Base-by-base conservation (phyloP, 768 basidiomycete species). In the Cystofilobasidium bisporidii region DNA sequence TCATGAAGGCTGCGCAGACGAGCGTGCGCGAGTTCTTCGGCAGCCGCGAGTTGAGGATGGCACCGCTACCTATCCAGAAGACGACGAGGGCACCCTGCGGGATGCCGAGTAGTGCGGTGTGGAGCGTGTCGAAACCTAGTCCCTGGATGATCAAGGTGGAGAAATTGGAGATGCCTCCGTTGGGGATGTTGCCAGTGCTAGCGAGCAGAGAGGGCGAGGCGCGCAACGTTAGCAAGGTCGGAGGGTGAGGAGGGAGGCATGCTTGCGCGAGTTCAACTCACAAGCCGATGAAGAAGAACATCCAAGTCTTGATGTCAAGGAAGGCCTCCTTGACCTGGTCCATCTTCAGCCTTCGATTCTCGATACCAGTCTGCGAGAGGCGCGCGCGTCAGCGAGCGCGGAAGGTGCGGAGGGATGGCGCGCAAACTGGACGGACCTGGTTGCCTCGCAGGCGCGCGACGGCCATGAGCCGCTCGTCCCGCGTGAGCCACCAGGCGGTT, bases 401-500 rank as follows among this genome's bases (percentile, higher is more conserved):
- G 22, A 18, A 59, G n/a, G n/a, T n/a, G n/a, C n/a, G n/a, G n/a
- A 22, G 57, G 20, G 32, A 33, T 9, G 57, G 22, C 9, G 9
- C 28, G 20, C 22, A 33, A 8, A 17, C 15, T 11, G 22, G 26
- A 33, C 43, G 26, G 2, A 57, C 65, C 69, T 79, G 78, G 60
- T 78, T 77, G 26, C 70, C 69, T 36, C 76, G 58, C 61, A 77
- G 67, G 12, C 78, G 70, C 0, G 75, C 76, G 59, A 78, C 73
- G 45, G 76, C 75, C 65, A 78, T 75, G 45, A 77, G 61, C n/a
- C 73, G 72, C 62, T 78, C 77, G 17, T 78, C 74, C 56, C 73
- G 72, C 6, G 72, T 72, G 59, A 79, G 74, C 63, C 75, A 75
- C n/a, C 69, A 43, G 50, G 73, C 71, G 17, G 74, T 76, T 11